A percentile compares a stretch with the other conserved stretches of the same genome.
These are phyloP conservation scores for Coelastrella sp. DNA, from an alignment of 139 green algal species.

Conservation along the genomic window DNA sequence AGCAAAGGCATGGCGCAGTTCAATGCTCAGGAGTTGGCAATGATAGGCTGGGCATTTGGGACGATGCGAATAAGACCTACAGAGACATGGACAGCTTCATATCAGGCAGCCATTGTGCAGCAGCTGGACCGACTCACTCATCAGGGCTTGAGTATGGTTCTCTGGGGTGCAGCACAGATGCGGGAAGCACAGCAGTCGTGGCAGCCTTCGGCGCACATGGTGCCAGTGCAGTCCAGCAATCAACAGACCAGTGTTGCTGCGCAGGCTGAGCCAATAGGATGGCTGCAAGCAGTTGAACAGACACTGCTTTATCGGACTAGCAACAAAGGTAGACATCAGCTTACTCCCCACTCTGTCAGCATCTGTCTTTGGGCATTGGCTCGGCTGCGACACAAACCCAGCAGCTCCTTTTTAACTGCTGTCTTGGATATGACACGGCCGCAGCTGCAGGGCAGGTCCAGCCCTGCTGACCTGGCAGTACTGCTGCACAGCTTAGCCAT, in stretches of 20 bases:
- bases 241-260: too few species aligned
- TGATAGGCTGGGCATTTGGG: conserved; percentile 21
- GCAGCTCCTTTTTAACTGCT: background rate
- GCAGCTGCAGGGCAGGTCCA: background rate
- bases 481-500: conserved; percentile 38
- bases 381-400: background rate
- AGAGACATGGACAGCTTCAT: background rate
- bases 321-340: too few species aligned
- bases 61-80: background rate
- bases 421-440: background rate
- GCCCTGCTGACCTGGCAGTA: conserved; percentile 14
- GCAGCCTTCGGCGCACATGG: background rate
- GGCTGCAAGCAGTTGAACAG: background rate
- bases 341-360: conserved; percentile 8
- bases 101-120: background rate
- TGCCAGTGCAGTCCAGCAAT: conserved; percentile 16
- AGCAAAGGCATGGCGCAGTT: background rate
- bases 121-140: background rate
- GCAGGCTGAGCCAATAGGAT: background rate
- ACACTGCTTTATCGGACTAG: background rate
- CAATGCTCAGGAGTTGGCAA: conserved; percentile 22
- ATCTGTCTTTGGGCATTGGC: conserved; percentile 33
- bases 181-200: background rate
- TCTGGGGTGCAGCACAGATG: conserved; percentile 24
- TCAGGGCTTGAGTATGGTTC: conserved; percentile 22